Percentiles rank a stretch among this genome's conserved stretches.
phyloP scores from a whole-genome alignment of 129 eudicot genomes.

The Dittrichia graveolens region DNA sequence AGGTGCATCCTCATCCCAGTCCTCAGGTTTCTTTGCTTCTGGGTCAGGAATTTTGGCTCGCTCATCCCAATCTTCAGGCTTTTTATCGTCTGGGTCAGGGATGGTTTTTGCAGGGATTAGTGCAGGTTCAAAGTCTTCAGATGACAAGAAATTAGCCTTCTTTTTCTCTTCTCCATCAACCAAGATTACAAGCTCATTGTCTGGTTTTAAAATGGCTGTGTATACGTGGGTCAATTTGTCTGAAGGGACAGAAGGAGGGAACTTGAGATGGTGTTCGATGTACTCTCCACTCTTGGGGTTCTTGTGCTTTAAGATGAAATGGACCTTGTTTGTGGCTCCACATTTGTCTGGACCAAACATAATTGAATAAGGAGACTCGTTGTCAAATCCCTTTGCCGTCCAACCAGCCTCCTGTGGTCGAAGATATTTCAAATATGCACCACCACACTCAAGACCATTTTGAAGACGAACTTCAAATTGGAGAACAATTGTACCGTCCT shows the following conservation, averaged over 20 bases:
- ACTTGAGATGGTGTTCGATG: conserved; percentile 89
- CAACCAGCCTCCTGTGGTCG: conserved; percentile 94
- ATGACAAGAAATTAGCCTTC: conserved; percentile 76
- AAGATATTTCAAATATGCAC: conserved; percentile 87
- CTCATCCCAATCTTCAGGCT: conserved; percentile 98
- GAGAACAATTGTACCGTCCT: conserved; percentile 69
- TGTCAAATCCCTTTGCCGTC: conserved; percentile 82
- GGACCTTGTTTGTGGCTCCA: conserved; percentile 95
- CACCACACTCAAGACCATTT: conserved; percentile 94
- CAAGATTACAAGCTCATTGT: conserved; percentile 64
- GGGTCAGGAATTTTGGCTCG: conserved; percentile 87
- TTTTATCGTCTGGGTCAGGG: conserved; percentile 94
- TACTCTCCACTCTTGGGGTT: conserved; percentile 89
- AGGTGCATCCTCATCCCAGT: conserved; percentile 99
- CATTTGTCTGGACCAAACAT: conserved; percentile 99
- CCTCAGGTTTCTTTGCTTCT: conserved; percentile 80
- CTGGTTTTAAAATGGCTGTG: conserved; percentile 85
- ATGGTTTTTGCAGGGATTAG: conserved; percentile 80
- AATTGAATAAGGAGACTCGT: conserved; percentile 86
- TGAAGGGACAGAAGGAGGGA: conserved; percentile 86
- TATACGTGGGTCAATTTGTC: conserved; percentile 88
- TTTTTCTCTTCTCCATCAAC: conserved; percentile 96
- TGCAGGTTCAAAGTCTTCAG: conserved; percentile 84
- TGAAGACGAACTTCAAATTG: conserved; percentile 94
- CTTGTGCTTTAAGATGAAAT: conserved; percentile 89